phyloP scores from a whole-genome alignment of 2,329 filamentous ascomycete species.

The Trichoderma guizhouense region DNA sequence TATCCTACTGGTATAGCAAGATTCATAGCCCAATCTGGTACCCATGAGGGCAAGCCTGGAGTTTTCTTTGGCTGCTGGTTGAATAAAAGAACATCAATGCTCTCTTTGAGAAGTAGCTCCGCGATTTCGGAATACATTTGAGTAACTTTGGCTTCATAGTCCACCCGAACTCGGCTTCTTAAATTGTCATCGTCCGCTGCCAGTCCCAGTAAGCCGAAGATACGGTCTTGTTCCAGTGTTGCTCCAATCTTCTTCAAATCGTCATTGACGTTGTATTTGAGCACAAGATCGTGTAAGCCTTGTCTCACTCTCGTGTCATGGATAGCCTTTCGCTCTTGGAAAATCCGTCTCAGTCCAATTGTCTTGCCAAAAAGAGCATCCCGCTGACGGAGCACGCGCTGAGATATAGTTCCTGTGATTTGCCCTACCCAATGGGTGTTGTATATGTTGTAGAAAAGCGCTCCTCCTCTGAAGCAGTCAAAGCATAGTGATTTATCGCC shows the following conservation, averaged over 20 bases:
- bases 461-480: constrained; percentile 26
- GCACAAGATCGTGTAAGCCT: constrained; percentile 27
- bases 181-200: constrained; percentile 23
- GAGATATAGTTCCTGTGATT: constrained; percentile 9
- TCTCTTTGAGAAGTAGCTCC: constrained; percentile 23
- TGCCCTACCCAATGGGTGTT: constrained; percentile 29
- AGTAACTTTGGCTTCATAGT: constrained; percentile 16
- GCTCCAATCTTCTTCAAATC: constrained; percentile 26
- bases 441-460: constrained; percentile 31
- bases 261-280: constrained; percentile 32
- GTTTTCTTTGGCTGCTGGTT: constrained; percentile 28
- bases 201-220: constrained; percentile 34
- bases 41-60: constrained; percentile 31
- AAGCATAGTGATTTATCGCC: constrained; percentile 27
- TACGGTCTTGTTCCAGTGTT: constrained; percentile 29
- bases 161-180: constrained; percentile 16
- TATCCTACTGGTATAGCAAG: constrained; percentile 28
- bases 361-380: constrained; percentile 24
- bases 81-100: constrained; percentile 30
- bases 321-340: constrained; percentile 31
- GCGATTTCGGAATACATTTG: constrained; percentile 25
- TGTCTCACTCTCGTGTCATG: constrained; percentile 22
- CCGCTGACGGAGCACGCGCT: constrained; percentile 21
- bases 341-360: constrained; percentile 25
- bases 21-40: constrained; percentile 34